phyloP scores from a whole-genome alignment of 2,329 filamentous ascomycete genomes.

The Fusarium stilboides region DNA sequence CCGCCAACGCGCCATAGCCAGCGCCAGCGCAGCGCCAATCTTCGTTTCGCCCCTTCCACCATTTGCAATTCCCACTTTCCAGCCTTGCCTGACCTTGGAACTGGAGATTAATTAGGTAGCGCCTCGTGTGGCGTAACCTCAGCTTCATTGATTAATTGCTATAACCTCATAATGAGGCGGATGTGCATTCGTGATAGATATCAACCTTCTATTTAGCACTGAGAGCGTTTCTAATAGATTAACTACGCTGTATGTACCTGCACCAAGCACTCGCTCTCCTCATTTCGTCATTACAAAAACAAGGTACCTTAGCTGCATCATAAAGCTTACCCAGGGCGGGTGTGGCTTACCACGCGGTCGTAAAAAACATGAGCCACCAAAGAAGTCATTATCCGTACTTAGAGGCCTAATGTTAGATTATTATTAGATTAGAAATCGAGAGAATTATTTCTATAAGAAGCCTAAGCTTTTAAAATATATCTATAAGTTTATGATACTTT shows the following conservation, averaged over 20 bases:
- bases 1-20: constrained; percentile 10
- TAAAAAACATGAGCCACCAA: too few relatives aligned
- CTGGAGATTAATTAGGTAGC: constrained; percentile 38
- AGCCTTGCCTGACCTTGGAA: constrained; percentile 32
- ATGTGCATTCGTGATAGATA: background rate
- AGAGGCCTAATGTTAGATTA: too few relatives aligned
- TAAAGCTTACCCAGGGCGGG: constrained; percentile 25
- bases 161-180: background rate
- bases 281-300: constrained; percentile 21
- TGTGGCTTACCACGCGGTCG: too few relatives aligned
- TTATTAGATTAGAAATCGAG: too few relatives aligned
- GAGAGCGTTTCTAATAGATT: background rate
- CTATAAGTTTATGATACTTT: too few relatives aligned
- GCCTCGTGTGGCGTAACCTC: constrained; percentile 40
- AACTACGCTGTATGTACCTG: background rate
- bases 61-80: constrained; percentile 10
- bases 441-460: too few relatives aligned
- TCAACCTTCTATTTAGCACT: too few relatives aligned
- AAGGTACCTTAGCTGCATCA: constrained; percentile 9
- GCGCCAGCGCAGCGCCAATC: constrained; percentile 21
- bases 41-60: constrained; percentile 23
- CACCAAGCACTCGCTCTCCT: background rate
- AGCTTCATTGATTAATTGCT: background rate
- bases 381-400: too few relatives aligned
- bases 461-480: too few relatives aligned